These are phyloP conservation scores for Globisporangium apiculatum DNA, from an alignment of 352 stramenopile species.

Conservation along the genomic window DNA sequence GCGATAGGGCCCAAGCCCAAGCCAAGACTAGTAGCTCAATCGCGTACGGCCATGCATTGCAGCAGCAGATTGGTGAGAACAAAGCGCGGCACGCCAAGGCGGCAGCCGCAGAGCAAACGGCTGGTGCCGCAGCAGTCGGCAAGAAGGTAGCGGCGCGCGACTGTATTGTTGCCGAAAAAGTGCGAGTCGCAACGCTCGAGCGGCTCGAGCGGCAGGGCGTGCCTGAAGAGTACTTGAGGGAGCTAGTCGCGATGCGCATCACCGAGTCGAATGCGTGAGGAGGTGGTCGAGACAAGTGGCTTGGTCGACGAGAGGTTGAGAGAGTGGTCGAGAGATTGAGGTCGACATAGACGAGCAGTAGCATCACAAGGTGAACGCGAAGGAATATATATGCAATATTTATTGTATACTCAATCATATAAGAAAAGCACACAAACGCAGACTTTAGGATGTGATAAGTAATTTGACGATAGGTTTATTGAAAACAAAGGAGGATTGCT, in stretches of 20 bases:
- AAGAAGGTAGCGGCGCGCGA: slow-evolving; percentile 73
- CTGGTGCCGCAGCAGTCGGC: slow-evolving; percentile 56
- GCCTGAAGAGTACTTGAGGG: slow-evolving; percentile 56
- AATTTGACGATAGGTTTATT: too few relatives aligned
- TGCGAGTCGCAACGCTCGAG: slow-evolving; percentile 49
- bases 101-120: slow-evolving; percentile 43
- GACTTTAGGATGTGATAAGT: too few relatives aligned
- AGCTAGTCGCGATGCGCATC: slow-evolving; percentile 57
- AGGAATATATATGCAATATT: too few relatives aligned
- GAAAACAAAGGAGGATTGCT: too few relatives aligned
- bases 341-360: not conserved
- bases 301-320: not conserved
- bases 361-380: too few relatives aligned
- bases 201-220: slow-evolving; percentile 59
- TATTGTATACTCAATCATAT: too few relatives aligned
- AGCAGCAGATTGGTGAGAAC: slow-evolving; percentile 59
- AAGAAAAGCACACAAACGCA: too few relatives aligned
- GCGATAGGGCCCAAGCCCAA: too few relatives aligned
- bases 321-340: not conserved
- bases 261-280: slow-evolving; percentile 52
- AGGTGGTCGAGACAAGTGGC: not conserved
- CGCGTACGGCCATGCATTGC: slow-evolving; percentile 28
- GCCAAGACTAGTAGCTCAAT: slow-evolving; percentile 15
- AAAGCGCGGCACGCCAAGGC: slow-evolving; percentile 38
- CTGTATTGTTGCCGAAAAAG: slow-evolving; percentile 71